These are phyloP conservation scores for Carallia pectinifolia DNA, from an alignment of 345 rosid genomes.

Conservation along the genomic window DNA sequence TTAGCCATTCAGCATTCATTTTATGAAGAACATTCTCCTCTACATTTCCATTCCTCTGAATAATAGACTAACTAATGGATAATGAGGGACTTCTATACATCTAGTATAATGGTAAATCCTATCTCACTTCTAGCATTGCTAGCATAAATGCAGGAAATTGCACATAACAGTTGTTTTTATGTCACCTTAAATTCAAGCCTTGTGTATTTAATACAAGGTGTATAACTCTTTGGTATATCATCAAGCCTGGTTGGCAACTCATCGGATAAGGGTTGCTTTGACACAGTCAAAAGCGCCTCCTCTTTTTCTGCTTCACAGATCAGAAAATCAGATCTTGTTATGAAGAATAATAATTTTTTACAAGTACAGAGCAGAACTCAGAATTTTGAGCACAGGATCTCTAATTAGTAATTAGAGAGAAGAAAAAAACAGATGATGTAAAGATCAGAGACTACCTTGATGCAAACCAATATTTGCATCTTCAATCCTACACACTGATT, in stretches of 20 bases:
- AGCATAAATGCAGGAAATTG: not conserved
- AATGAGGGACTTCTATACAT: too few relatives aligned
- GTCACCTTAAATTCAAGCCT: conserved; percentile 86
- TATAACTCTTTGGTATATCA: conserved; percentile 50
- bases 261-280: conserved; percentile 32
- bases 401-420: not conserved
- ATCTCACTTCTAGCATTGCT: too few relatives aligned
- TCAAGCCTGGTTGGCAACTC: conserved; percentile 29
- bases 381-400: not conserved
- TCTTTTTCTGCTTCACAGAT: conserved; percentile 40
- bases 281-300: conserved; percentile 23
- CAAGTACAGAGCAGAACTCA: conserved; percentile 2
- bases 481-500: conserved; percentile 35
- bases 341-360: too few relatives aligned
- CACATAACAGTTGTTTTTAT: too few relatives aligned
- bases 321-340: not conserved
- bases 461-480: conserved; percentile 22
- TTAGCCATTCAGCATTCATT: too few relatives aligned
- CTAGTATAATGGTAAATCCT: too few relatives aligned
- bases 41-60: too few relatives aligned
- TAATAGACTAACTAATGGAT: too few relatives aligned
- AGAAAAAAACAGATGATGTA: conserved; percentile 6
- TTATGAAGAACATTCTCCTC: too few relatives aligned
- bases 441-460: conserved; percentile 25
- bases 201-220: conserved; percentile 75